Evolutionary conservation across 306 rosid genomes (phyloP).

Genomic region (Quercus variabilis): DNA sequence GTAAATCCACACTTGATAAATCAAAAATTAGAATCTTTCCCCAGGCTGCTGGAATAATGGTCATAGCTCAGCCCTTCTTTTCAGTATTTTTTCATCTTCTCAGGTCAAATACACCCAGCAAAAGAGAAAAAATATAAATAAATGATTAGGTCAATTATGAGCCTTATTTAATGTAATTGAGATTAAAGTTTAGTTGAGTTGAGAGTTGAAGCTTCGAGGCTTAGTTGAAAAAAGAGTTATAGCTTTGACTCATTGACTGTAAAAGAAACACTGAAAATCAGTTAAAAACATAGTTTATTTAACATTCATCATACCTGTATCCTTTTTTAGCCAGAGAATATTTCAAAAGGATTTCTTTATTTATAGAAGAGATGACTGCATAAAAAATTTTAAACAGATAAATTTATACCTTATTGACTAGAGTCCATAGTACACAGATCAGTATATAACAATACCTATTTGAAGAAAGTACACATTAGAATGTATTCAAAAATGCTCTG

Average conservation of each 20-base stretch:
- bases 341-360: slow-evolving; percentile 22
- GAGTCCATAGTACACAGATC: slow-evolving; percentile 25
- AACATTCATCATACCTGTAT: background rate
- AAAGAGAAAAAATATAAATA: background rate
- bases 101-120: background rate
- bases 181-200: background rate
- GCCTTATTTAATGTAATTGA: background rate
- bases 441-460: slow-evolving; percentile 46
- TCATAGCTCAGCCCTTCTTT: background rate
- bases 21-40: too few species aligned
- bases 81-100: background rate
- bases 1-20: too few species aligned
- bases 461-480: slow-evolving; percentile 35
- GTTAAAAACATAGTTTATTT: background rate
- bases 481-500: slow-evolving; percentile 49
- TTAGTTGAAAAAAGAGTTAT: background rate
- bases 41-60: background rate
- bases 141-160: background rate
- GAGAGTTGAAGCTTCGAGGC: background rate
- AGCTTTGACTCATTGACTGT: background rate
- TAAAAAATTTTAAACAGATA: slow-evolving; percentile 21
- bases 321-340: background rate
- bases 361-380: slow-evolving; percentile 43
- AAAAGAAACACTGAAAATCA: background rate
- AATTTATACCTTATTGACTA: slow-evolving; percentile 19